Conservation (phyloP, 768 basidiomycete species). For the Paxillus involutus region DNA sequence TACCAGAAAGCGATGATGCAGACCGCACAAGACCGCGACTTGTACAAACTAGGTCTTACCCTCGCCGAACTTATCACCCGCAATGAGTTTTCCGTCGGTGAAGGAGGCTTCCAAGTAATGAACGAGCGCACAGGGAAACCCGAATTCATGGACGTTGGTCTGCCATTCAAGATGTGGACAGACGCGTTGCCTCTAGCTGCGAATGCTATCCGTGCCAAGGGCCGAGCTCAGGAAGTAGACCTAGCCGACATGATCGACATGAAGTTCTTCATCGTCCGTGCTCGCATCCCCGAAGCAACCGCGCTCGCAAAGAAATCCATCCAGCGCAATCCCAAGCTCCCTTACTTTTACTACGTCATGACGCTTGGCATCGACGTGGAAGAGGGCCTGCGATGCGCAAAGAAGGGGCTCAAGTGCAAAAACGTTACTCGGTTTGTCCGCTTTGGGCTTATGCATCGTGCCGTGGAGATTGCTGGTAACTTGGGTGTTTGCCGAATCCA, state of each 20-base stretch:
- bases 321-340: constrained; percentile 54
- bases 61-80: constrained; percentile 50
- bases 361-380: constrained; percentile 47
- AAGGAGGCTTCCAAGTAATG: constrained; percentile 53
- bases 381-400: constrained; percentile 58
- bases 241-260: constrained; percentile 65
- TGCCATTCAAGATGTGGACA: constrained; percentile 60
- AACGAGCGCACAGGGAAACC: constrained; percentile 41
- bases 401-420: constrained; percentile 64
- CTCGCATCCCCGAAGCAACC: constrained; percentile 49
- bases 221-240: constrained; percentile 44
- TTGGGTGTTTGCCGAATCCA: constrained; percentile 52
- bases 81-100: constrained; percentile 60
- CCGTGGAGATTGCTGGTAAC: constrained; percentile 58
- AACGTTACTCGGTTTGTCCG: constrained; percentile 54
- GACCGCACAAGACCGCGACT: constrained; percentile 45
- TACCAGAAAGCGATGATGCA: constrained; percentile 56
- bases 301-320: constrained; percentile 46
- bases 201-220: constrained; percentile 47
- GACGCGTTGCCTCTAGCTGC: constrained; percentile 64
- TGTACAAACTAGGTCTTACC: constrained; percentile 50
- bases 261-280: constrained; percentile 54
- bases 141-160: constrained; percentile 45
- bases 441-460: constrained; percentile 58
- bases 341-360: constrained; percentile 66